Base-by-base conservation (phyloP, 768 basidiomycete genomes). In the Megacollybia marginata region DNA sequence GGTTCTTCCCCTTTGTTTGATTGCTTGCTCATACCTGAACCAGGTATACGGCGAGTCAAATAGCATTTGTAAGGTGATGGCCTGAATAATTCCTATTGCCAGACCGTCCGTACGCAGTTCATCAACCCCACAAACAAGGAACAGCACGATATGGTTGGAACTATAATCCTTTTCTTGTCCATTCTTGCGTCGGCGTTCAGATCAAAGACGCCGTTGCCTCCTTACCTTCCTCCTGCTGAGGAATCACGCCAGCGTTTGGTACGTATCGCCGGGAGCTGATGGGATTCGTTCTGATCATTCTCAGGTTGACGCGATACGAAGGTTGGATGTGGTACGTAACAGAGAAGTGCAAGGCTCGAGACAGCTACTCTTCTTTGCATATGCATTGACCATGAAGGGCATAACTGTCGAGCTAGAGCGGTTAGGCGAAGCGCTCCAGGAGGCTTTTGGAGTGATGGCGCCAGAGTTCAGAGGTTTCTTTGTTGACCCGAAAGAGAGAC, bases 151-250 rank as follows among this genome's bases (percentile, higher is more conserved):
- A 91, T 99, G 89, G 91, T 84, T 43, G 94, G 94, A 34, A 95
- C 91, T 64, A 88, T 97, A 52, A 87, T 98, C 50, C 77, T 99
- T 10, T 92, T 84, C 62, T 87, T 92, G 62, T 88, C 90, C 1
- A 80, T 79, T 0, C 72, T 94, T 31, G 80, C 89, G 4, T 79
- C 87, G 1, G 85, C 86, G 1, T 89, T 94, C 63, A 73, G 82
- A 15, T 71, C 91, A 40, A 95, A 95, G 60, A 83, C 91, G 6
- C 96, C 96, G 1, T 70, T 99, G n/a, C 93, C 96, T 0, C 92
- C 96, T 0, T 97, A 93, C 63, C 78, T 99, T 1, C 96, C 96
- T 4, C 94, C 94, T 0, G 95, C 88, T 1, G 93, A 95, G 61
- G 76, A 83, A 55, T 79, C 92, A 1, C 79, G 95, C 46, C 78